phyloP scores from a whole-genome alignment of 495 filamentous ascomycete species.

The Choiromyces venosus region DNA sequence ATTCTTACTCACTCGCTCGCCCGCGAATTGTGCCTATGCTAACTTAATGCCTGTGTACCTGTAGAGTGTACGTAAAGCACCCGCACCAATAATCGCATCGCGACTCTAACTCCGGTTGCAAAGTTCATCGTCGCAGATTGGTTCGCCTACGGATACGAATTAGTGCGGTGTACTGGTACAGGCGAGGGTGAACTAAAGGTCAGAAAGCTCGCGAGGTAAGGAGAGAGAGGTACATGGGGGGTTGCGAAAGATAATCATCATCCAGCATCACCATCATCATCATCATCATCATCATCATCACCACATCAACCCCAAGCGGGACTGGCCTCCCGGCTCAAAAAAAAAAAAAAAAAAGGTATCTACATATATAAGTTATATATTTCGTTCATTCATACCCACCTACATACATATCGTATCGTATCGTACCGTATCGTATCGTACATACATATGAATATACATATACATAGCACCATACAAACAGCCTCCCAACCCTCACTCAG shows the following conservation, averaged over 20 bases:
- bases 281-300: background rate
- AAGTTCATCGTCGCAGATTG: background rate
- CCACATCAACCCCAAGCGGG: too few relatives aligned
- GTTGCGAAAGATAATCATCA: background rate
- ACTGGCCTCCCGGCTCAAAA: background rate
- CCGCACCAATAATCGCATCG: background rate
- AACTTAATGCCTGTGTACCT: background rate
- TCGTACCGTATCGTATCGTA: background rate
- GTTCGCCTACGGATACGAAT: background rate
- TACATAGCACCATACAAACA: background rate
- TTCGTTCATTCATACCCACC: background rate
- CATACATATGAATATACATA: background rate
- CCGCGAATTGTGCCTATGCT: background rate
- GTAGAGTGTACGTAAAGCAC: constrained; percentile 2
- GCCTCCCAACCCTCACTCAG: background rate
- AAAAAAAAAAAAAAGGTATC: background rate
- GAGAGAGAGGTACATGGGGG: background rate
- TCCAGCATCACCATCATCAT: background rate
- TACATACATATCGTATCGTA: constrained; percentile 1
- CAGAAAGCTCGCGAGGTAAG: background rate
- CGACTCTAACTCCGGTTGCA: background rate
- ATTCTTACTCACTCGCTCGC: background rate
- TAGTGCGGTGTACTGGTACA: background rate
- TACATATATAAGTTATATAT: background rate
- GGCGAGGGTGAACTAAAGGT: too few relatives aligned